Conservation (phyloP, 371 early-diverging fungal species). For the Mortierella sp. region DNA sequence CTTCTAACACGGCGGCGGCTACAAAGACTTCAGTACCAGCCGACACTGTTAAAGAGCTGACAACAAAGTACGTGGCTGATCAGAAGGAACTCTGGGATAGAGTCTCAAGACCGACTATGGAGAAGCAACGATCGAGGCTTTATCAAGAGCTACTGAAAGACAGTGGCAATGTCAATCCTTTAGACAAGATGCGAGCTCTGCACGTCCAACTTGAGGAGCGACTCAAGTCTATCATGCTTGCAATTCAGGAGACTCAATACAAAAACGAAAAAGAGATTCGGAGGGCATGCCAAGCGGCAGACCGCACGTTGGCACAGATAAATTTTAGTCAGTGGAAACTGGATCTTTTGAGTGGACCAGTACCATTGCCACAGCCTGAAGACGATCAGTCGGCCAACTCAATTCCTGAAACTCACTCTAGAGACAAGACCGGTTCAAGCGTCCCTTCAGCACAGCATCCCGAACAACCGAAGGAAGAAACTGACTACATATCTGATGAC, state of each 20-base stretch:
- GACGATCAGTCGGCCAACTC: not conserved
- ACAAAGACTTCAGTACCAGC: constrained; percentile 1
- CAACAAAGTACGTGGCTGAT: not conserved
- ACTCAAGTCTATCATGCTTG: constrained; percentile 28
- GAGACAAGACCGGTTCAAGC: not conserved
- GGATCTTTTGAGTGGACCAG: constrained; percentile 31
- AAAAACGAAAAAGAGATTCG: constrained; percentile 15
- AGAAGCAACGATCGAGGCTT: not conserved
- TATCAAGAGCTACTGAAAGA: not conserved
- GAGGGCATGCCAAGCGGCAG: constrained; percentile 45
- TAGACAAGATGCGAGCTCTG: not conserved
- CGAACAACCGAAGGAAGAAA: not conserved
- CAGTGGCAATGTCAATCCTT: not conserved
- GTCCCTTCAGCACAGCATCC: not conserved
- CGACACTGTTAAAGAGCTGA: constrained; percentile 13
- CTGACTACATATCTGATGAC: not conserved
- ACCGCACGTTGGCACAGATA: constrained; percentile 42
- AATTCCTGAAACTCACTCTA: not conserved
- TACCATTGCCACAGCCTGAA: constrained; percentile 1
- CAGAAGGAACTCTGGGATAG: not conserved
- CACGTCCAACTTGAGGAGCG: constrained; percentile 14
- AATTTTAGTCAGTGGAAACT: constrained; percentile 47
- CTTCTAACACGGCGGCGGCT: not conserved
- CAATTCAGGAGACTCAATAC: constrained; percentile 44
- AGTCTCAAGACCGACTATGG: not conserved